phyloP scores from a whole-genome alignment of 2,329 filamentous ascomycete species.

The Colletotrichum filicis region DNA sequence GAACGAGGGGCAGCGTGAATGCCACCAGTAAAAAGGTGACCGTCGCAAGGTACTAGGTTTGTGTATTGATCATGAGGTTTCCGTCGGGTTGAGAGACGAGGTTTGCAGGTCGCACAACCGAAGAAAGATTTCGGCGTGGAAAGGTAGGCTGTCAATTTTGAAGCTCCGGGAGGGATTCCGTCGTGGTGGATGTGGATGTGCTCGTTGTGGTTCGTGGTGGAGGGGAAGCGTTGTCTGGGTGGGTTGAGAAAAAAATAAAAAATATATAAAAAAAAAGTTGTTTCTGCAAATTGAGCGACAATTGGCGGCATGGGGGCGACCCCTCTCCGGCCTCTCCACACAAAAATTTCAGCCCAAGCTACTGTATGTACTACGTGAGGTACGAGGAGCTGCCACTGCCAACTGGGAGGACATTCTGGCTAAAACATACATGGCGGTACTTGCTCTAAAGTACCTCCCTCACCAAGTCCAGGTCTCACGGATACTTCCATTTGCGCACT shows the following conservation, averaged over 20 bases:
- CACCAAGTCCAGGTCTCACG: no score
- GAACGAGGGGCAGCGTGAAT: slow-evolving; percentile 11
- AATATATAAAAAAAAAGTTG: slow-evolving; percentile 29
- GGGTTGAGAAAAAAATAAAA: slow-evolving; percentile 16
- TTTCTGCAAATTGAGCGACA: slow-evolving; percentile 23
- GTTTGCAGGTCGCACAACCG: not conserved
- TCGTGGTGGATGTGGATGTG: slow-evolving; percentile 20
- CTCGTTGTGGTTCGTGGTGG: slow-evolving; percentile 9
- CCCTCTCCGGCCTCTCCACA: slow-evolving; percentile 8
- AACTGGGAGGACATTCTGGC: not conserved
- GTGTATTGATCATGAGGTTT: not conserved
- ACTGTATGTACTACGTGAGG: no score
- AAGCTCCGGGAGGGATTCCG: slow-evolving; percentile 24
- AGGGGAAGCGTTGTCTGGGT: slow-evolving; percentile 11
- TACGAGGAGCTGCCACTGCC: not conserved
- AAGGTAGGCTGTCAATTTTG: slow-evolving; percentile 21
- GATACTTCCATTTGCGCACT: not conserved
- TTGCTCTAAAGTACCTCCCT: not conserved
- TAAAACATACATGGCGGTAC: not conserved
- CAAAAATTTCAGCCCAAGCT: slow-evolving; percentile 32
- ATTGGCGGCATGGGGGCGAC: slow-evolving; percentile 11
- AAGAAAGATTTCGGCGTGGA: not conserved
- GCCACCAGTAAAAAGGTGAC: slow-evolving; percentile 18
- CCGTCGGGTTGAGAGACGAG: not conserved
- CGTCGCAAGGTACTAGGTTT: slow-evolving; percentile 5